phyloP scores from a whole-genome alignment of 2,329 filamentous ascomycete genomes.

The Colletotrichum agaves region DNA sequence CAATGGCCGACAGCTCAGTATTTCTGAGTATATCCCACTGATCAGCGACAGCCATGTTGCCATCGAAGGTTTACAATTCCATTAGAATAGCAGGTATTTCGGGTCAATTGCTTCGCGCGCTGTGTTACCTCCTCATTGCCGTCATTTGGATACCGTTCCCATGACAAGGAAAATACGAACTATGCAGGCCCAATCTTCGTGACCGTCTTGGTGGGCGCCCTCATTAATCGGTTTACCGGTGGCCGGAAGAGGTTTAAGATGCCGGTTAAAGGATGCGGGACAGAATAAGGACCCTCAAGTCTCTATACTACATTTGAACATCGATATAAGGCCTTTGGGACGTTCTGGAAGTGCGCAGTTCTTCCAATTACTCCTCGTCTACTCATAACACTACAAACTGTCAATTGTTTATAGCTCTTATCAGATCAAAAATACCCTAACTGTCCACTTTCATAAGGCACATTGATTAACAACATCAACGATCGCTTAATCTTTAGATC shows the following conservation, averaged over 20 bases:
- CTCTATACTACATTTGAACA: too few relatives aligned
- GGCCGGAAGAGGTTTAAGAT: not conserved
- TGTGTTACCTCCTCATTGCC: constrained; percentile 42
- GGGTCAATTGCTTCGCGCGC: constrained; percentile 45
- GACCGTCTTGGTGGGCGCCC: not conserved
- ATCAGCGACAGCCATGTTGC: constrained; percentile 44
- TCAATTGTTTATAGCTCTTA: too few relatives aligned
- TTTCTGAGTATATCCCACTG: constrained; percentile 43
- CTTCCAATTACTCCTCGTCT: too few relatives aligned
- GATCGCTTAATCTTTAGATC: too few relatives aligned
- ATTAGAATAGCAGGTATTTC: constrained; percentile 13
- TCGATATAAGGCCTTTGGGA: too few relatives aligned
- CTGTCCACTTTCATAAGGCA: too few relatives aligned
- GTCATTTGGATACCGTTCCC: constrained; percentile 23
- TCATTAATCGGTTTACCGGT: not conserved
- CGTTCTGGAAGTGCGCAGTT: too few relatives aligned
- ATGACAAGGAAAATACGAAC: constrained; percentile 12
- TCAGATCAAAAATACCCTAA: too few relatives aligned
- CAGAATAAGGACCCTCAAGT: too few relatives aligned
- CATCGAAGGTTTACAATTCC: constrained; percentile 43
- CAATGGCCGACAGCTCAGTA: constrained; percentile 42
- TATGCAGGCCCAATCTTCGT: not conserved
- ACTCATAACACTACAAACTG: too few relatives aligned
- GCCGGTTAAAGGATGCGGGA: not conserved
- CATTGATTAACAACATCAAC: too few relatives aligned